phyloP scores from a whole-genome alignment of 2,329 filamentous ascomycete genomes.

The Gaeumannomyces sp. region DNA sequence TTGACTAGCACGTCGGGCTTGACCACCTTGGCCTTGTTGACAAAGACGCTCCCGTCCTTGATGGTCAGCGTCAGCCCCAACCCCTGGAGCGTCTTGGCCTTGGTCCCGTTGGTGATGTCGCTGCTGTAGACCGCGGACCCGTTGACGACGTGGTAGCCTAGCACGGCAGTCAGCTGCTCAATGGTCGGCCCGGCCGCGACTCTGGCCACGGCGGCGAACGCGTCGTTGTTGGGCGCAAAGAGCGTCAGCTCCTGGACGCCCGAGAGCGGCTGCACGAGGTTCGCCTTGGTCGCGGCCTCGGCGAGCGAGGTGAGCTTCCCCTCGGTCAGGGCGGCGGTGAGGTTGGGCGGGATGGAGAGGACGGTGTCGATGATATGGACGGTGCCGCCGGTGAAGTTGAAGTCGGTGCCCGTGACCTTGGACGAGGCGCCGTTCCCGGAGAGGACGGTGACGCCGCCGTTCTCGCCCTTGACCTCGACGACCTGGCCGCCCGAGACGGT shows the following conservation, averaged over 20 bases:
- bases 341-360: conserved; percentile 37
- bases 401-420: conserved; percentile 1
- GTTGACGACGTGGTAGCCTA: conserved; percentile 51
- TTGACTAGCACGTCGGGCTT: conserved; percentile 46
- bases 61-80: conserved; percentile 6
- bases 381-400: conserved; percentile 38
- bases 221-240: conserved; percentile 47
- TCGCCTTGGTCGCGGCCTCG: conserved; percentile 29
- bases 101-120: conserved; percentile 39
- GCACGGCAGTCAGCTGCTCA: conserved; percentile 36
- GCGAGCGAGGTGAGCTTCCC: conserved; percentile 27
- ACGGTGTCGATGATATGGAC: conserved; percentile 48
- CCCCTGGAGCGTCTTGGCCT: conserved; percentile 21
- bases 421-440: conserved; percentile 31
- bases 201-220: conserved; percentile 42
- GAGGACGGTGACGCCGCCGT: conserved; percentile 40
- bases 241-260: conserved; percentile 42
- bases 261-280: conserved; percentile 35
- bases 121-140: conserved; percentile 46
- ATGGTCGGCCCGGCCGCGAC: conserved; percentile 33
- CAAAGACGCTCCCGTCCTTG: conserved; percentile 24
- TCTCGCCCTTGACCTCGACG: conserved; percentile 42
- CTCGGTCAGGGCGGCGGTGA: conserved; percentile 22
- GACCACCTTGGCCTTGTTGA: conserved; percentile 47
- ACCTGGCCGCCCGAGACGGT: conserved; percentile 56